Evolutionary conservation across 805 yeast genomes (phyloP).

Genomic region (Kodamaea neixiangensis): DNA sequence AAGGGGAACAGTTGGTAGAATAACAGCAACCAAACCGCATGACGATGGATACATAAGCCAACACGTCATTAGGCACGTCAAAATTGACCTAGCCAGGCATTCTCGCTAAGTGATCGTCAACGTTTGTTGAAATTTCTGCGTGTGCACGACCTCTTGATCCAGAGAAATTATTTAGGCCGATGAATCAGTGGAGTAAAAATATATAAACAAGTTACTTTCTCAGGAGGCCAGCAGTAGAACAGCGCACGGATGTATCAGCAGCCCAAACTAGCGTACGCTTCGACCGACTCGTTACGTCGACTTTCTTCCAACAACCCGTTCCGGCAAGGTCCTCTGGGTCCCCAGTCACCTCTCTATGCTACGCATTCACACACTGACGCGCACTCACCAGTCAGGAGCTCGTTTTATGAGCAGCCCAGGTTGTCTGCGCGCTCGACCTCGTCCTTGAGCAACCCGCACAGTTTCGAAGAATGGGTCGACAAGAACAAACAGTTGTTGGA

Average conservation of each 20-base stretch:
- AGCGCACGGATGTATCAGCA: slow-evolving; percentile 39
- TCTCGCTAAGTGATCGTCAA: neutral
- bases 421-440: slow-evolving; percentile 3
- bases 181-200: neutral
- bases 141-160: neutral
- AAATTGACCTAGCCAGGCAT: too few species aligned
- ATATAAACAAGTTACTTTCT: neutral
- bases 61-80: too few species aligned
- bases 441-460: slow-evolving; percentile 5
- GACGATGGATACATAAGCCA: too few species aligned
- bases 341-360: slow-evolving; percentile 3
- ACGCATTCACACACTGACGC: neutral
- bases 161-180: neutral
- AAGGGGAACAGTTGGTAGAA: too few species aligned
- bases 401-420: slow-evolving; percentile 10
- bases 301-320: slow-evolving; percentile 75
- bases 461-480: slow-evolving; percentile 61
- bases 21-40: too few species aligned
- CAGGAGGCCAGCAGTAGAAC: neutral
- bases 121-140: neutral
- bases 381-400: slow-evolving; percentile 1
- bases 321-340: slow-evolving; percentile 36
- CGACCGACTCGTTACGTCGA: slow-evolving; percentile 41
- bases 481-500: slow-evolving; percentile 43
- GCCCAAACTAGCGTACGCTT: slow-evolving; percentile 35